Evolutionary conservation across 331 rosid genomes (phyloP).

Genomic region (Stylosanthes scabra): DNA sequence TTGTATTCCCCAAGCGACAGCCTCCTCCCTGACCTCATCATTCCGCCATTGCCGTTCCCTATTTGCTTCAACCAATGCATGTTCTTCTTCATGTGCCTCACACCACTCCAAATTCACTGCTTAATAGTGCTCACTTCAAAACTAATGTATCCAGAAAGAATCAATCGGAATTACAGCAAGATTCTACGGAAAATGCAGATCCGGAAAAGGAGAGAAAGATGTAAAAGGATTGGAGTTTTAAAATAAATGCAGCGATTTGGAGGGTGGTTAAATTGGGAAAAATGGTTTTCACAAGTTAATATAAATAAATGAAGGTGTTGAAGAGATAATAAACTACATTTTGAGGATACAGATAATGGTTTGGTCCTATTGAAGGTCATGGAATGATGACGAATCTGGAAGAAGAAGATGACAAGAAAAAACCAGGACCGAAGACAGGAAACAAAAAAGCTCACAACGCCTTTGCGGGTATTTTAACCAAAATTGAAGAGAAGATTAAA

Average conservation of each 20-base stretch:
- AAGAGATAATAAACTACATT: slow-evolving; percentile 44
- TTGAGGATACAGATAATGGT: slow-evolving; percentile 19
- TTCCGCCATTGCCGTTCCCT: slow-evolving; percentile 49
- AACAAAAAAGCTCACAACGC: slow-evolving; percentile 13
- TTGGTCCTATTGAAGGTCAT: slow-evolving; percentile 3
- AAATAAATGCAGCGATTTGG: slow-evolving; percentile 32
- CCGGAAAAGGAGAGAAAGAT: slow-evolving; percentile 9
- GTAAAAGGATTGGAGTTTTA: background rate
- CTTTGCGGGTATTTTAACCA: slow-evolving; percentile 14
- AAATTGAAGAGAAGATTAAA: background rate
- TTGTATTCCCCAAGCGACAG: slow-evolving; percentile 85
- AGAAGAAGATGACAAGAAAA: slow-evolving; percentile 19
- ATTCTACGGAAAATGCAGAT: slow-evolving; percentile 38
- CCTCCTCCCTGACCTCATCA: slow-evolving; percentile 46
- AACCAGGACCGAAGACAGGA: slow-evolving; percentile 5
- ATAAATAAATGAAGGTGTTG: background rate
- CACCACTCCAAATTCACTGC: slow-evolving; percentile 22
- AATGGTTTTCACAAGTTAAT: background rate
- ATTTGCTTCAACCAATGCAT: slow-evolving; percentile 64
- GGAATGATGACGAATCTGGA: slow-evolving; percentile 22
- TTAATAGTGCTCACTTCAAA: background rate
- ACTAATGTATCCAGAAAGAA: too few relatives aligned
- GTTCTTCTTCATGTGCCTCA: slow-evolving; percentile 59
- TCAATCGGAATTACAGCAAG: too few relatives aligned
- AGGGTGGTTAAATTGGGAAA: slow-evolving; percentile 24